phyloP scores from a whole-genome alignment of 345 rosid species.

The Draba incana region DNA sequence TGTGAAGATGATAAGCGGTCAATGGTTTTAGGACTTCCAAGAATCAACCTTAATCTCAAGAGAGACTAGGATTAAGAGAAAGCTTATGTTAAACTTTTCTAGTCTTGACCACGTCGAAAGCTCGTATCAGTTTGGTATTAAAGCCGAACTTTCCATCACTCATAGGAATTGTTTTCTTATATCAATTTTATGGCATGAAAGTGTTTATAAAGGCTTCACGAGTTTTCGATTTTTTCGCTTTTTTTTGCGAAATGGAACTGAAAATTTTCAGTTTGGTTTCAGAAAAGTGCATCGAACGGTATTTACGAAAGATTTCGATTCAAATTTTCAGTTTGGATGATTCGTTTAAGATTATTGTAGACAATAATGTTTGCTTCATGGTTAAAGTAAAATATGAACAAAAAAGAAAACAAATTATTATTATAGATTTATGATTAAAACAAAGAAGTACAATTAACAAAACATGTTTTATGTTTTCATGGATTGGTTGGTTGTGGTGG shows the following conservation, averaged over 20 bases:
- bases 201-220: neutral
- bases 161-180: too few species aligned
- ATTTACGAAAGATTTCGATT: neutral
- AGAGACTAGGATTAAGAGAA: too few species aligned
- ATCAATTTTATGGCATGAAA: neutral
- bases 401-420: neutral
- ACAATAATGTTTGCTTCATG: neutral
- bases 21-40: too few species aligned
- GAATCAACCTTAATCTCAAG: too few species aligned
- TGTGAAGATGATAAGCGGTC: slow-evolving; percentile 71
- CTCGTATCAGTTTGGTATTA: too few species aligned
- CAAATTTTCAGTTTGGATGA: neutral
- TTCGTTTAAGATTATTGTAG: neutral
- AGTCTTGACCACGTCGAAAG: too few species aligned
- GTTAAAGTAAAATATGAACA: neutral
- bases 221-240: too few species aligned
- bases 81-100: too few species aligned
- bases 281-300: neutral
- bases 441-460: neutral
- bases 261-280: neutral
- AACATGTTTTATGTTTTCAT: neutral
- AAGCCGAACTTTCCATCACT: too few species aligned
- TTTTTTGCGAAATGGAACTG: neutral
- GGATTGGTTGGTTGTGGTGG: neutral
- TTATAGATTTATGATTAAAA: neutral